phyloP scores from a whole-genome alignment of 306 rosid species.

The Bauhinia variegata region DNA sequence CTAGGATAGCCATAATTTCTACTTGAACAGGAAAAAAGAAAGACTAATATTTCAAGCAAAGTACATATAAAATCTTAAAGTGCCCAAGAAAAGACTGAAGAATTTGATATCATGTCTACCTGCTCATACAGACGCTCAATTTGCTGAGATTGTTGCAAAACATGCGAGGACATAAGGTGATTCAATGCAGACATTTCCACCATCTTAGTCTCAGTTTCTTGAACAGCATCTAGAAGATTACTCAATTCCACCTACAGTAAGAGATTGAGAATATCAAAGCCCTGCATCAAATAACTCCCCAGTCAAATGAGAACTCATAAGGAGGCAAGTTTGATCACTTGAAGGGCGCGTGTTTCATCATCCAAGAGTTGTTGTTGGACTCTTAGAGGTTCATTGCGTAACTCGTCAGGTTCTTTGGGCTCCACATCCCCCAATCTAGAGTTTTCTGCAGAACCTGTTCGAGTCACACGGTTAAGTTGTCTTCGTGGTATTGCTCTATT shows the following conservation, averaged over 20 bases:
- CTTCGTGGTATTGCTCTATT: constrained; percentile 77
- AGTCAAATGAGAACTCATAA: constrained; percentile 17
- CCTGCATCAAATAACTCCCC: constrained; percentile 14
- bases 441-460: constrained; percentile 47
- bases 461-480: constrained; percentile 56
- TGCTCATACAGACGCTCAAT: constrained; percentile 85
- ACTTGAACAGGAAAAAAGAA: not conserved
- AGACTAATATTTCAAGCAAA: not conserved
- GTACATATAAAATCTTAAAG: not conserved
- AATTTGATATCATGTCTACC: constrained; percentile 46
- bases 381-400: constrained; percentile 61
- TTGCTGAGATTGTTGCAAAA: constrained; percentile 93
- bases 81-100: constrained; percentile 1
- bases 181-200: constrained; percentile 97
- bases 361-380: constrained; percentile 86
- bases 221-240: constrained; percentile 79
- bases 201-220: constrained; percentile 96
- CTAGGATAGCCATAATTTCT: not conserved
- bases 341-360: constrained; percentile 95
- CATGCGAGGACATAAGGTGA: constrained; percentile 95
- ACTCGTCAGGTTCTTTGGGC: constrained; percentile 63
- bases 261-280: constrained; percentile 35
- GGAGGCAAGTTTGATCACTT: constrained; percentile 50
- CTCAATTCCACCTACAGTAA: constrained; percentile 75
- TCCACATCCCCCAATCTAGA: constrained; percentile 50